Base-by-base conservation (phyloP, 805 yeast species). In the Wickerhamomyces hampshirensis region DNA sequence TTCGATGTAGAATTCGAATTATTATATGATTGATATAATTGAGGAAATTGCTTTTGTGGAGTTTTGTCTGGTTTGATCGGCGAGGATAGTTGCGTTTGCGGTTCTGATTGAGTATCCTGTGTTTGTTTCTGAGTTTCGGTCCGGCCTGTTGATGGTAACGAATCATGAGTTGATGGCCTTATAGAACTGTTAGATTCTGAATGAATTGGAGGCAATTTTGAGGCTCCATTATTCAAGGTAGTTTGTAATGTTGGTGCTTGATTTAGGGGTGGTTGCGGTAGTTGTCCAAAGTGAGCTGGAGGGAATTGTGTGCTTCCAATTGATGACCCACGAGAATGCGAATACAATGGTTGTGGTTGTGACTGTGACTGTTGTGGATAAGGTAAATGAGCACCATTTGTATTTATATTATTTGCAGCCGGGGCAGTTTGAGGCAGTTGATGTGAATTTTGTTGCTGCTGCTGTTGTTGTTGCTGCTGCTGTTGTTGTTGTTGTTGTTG, bases 91-190 rank as follows among this genome's bases (percentile, higher is more conserved):
- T 47, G 40, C 2, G 42, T 38, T 28, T 35, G 35, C 12, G 37
- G 29, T 13, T 40, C 39, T 11, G 41, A 37, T 16, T 21, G 26
- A 10, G 23, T 37, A 16, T 33, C 37, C 23, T 37, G 21, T 11
- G 35, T 16, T 28, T 23, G 35, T 33, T 11, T 34, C 35, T 16
- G 41, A 44, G 27, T 45, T 27, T 50, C 53, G 9, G 51, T 46
- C 33, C 44, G 42, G 21, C 43, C 48, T 6, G 50, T 40, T 6
- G 55, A 38, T 3, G 34, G 30, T 12, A 27, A 36, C 7, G 51
- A 34, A n/a, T 42, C 47, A 23, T 41, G 37, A 8, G 47, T 41
- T 2, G 29, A 15, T 37, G 48, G 51, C 37, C 50, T 46, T 27
- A 31, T 31, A 23, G 33, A n/a, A n/a, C n/a, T n/a, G n/a, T n/a